Percentiles rank a stretch among this genome's conserved stretches.
phyloP scores from a whole-genome alignment of 2,329 filamentous ascomycete genomes.

The Fusarium drepaniforme region DNA sequence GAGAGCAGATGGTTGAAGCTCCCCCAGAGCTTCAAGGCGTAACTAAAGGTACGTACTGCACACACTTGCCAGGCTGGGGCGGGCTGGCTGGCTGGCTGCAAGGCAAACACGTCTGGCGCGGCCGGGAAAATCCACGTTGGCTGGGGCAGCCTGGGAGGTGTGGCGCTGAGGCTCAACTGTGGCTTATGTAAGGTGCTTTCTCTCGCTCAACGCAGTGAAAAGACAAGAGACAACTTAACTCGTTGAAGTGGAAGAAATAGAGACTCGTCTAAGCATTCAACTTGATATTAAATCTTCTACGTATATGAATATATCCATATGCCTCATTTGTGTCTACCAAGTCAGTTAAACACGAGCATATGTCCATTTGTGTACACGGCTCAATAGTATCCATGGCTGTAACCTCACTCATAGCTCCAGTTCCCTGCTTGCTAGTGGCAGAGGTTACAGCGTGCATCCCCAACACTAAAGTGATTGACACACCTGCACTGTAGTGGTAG shows the following conservation, averaged over 20 bases:
- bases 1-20: slow-evolving; percentile 39
- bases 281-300: background rate
- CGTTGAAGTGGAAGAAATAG: background rate
- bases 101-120: slow-evolving; percentile 60
- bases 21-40: slow-evolving; percentile 34
- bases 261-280: background rate
- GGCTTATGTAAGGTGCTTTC: background rate
- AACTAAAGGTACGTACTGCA: slow-evolving; percentile 37
- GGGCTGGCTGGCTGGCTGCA: slow-evolving; percentile 38
- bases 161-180: slow-evolving; percentile 30
- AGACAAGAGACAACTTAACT: background rate
- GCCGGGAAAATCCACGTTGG: slow-evolving; percentile 44
- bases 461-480: background rate
- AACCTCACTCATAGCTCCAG: background rate
- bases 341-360: background rate
- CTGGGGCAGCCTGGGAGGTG: slow-evolving; percentile 28
- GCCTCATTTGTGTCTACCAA: background rate
- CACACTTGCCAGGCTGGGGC: slow-evolving; percentile 8
- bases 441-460: background rate
- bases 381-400: background rate
- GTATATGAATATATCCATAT: background rate
- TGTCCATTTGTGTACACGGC: background rate
- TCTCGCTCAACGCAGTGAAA: background rate
- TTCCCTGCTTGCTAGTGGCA: background rate
- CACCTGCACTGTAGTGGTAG: background rate